Percentiles rank a stretch among this genome's conserved stretches.
phyloP scores from a whole-genome alignment of 805 yeast species.

The Yarrowia sp. region DNA sequence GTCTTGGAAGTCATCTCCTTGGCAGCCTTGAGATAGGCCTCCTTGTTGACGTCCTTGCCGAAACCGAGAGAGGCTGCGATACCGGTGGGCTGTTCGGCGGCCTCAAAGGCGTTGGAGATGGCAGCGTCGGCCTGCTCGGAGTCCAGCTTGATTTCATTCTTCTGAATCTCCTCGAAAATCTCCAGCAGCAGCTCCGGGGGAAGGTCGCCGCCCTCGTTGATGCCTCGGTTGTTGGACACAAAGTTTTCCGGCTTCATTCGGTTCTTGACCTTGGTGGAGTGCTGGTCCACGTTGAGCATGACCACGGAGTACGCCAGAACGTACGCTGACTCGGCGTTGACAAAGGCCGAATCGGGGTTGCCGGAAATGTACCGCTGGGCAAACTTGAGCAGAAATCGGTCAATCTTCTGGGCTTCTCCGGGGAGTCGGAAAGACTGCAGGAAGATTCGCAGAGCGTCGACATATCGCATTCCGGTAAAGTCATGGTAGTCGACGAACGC shows the following conservation, averaged over 20 bases:
- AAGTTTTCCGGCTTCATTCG: constrained; percentile 91
- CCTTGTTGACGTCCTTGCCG: constrained; percentile 69
- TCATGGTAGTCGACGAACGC: constrained; percentile 90
- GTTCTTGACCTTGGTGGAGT: constrained; percentile 82
- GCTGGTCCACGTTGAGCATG: constrained; percentile 93
- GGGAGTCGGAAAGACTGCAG: constrained; percentile 92
- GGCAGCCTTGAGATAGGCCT: constrained; percentile 91
- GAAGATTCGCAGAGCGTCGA: constrained; percentile 83
- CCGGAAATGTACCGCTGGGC: constrained; percentile 91
- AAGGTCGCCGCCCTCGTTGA: constrained; percentile 87
- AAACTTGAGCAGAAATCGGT: constrained; percentile 94
- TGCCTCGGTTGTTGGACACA: constrained; percentile 84
- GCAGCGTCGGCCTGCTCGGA: constrained; percentile 95
- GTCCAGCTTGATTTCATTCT: constrained; percentile 85
- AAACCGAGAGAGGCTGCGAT: constrained; percentile 50
- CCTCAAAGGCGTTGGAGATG: constrained; percentile 64
- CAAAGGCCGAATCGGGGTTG: constrained; percentile 77
- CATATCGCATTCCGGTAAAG: constrained; percentile 70
- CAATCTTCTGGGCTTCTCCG: constrained; percentile 98
- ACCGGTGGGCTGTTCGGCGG: constrained; percentile 48
- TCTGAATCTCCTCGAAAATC: constrained; percentile 78
- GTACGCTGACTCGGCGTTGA: constrained; percentile 94
- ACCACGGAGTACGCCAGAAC: constrained; percentile 90
- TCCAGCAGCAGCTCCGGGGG: constrained; percentile 73
- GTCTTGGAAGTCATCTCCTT: constrained; percentile 90